Percentiles rank a stretch among this genome's conserved stretches.
These are phyloP conservation scores for Pseudozyma thailandica DNA, from an alignment of 1,284 basidiomycete genomes.

Conservation along the genomic window DNA sequence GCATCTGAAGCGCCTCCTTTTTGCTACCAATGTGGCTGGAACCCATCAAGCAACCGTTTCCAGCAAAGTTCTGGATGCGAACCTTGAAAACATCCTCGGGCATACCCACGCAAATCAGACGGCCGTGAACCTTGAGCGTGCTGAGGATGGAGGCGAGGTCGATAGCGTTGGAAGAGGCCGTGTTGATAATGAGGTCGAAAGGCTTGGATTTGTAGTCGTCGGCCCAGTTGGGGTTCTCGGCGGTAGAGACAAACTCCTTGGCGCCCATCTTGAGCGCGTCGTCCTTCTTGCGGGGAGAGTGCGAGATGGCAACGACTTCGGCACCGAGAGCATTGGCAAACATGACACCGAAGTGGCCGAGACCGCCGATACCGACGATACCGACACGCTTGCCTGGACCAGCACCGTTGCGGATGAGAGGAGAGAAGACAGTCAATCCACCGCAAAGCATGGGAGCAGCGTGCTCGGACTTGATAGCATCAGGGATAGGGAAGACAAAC, in stretches of 20 bases:
- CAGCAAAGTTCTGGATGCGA: conserved; percentile 68
- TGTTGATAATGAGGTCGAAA: conserved; percentile 76
- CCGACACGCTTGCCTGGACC: conserved; percentile 77
- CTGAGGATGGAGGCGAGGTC: conserved; percentile 71
- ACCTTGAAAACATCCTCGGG: conserved; percentile 70
- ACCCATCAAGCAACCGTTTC: conserved; percentile 69
- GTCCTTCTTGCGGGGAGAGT: conserved; percentile 74
- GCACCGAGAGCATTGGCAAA: conserved; percentile 75
- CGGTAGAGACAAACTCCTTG: conserved; percentile 67
- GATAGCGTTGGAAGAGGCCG: conserved; percentile 69
- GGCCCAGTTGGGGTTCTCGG: conserved; percentile 61
- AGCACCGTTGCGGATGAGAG: conserved; percentile 74
- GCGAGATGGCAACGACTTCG: conserved; percentile 77
- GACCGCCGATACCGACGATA: conserved; percentile 72
- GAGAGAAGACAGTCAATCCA: conserved; percentile 77
- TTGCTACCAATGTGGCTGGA: conserved; percentile 75
- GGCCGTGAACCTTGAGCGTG: conserved; percentile 73
- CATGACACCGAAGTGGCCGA: conserved; percentile 71
- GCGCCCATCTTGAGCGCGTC: conserved; percentile 77
- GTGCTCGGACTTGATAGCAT: conserved; percentile 73
- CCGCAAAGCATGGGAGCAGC: conserved; percentile 74
- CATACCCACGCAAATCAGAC: conserved; percentile 73
- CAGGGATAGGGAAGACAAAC: conserved; percentile 78
- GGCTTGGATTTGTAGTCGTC: conserved; percentile 57
- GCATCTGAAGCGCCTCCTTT: conserved; percentile 72